phyloP scores from a whole-genome alignment of 2,329 filamentous ascomycete species.

The Pleurostoma richardsiae region DNA sequence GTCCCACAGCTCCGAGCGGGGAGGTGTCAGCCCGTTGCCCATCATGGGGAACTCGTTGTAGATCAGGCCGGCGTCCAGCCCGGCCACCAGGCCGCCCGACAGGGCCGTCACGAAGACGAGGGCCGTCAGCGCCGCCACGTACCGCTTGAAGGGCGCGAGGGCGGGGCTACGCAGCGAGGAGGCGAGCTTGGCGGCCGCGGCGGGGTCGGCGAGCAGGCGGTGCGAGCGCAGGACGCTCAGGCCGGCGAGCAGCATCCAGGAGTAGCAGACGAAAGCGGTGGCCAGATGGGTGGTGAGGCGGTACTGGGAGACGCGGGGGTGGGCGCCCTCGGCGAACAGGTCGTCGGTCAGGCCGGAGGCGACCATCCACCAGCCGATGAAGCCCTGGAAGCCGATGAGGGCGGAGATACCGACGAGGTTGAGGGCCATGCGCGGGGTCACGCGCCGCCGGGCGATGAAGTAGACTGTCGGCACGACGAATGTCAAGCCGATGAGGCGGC shows the following conservation, averaged over 20 bases:
- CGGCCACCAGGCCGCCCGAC: constrained; percentile 90
- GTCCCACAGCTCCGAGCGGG: constrained; percentile 77
- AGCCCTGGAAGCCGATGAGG: constrained; percentile 90
- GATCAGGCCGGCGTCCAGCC: constrained; percentile 91
- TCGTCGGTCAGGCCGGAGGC: constrained; percentile 95
- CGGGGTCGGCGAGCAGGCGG: constrained; percentile 63
- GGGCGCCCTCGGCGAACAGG: constrained; percentile 82
- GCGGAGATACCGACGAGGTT: constrained; percentile 78
- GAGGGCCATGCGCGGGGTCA: constrained; percentile 71
- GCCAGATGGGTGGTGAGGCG: constrained; percentile 84
- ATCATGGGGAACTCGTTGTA: constrained; percentile 99
- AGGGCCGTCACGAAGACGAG: constrained; percentile 88
- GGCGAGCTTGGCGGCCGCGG: constrained; percentile 55
- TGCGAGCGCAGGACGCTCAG: constrained; percentile 77
- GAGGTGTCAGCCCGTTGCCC: constrained; percentile 79
- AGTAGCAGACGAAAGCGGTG: constrained; percentile 88
- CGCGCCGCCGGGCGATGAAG: constrained; percentile 75
- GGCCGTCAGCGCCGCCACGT: constrained; percentile 62
- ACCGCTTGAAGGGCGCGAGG: constrained; percentile 69
- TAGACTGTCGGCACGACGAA: constrained; percentile 87
- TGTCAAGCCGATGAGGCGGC: constrained; percentile 81
- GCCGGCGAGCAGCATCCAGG: constrained; percentile 88
- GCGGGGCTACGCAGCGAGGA: constrained; percentile 59
- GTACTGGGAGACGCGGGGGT: constrained; percentile 93
- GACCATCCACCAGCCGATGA: constrained; percentile 99